phyloP scores from a whole-genome alignment of 2,329 filamentous ascomycete species.

The Aspergillus pseudoviridinutans region DNA sequence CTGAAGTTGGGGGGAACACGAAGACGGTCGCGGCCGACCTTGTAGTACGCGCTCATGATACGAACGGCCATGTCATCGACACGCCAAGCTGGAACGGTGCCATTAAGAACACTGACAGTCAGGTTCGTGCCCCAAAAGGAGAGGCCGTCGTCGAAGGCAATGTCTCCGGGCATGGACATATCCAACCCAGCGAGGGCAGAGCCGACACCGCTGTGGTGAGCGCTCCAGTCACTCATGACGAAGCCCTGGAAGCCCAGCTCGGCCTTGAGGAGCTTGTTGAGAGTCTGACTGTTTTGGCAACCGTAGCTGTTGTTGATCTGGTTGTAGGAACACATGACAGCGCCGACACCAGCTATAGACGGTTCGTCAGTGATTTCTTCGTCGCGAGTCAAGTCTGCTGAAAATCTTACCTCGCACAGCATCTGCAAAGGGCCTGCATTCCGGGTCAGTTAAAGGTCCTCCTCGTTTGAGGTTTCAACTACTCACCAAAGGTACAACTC shows the following conservation, averaged over 20 bases:
- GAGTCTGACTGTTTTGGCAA: conserved; percentile 59
- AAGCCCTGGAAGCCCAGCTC: conserved; percentile 75
- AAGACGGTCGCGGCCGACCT: conserved; percentile 54
- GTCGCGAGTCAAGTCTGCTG: neutral
- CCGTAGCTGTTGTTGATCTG: conserved; percentile 66
- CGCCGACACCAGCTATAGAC: conserved; percentile 54
- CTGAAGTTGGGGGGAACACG: conserved; percentile 71
- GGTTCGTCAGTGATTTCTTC: neutral
- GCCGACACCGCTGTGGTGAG: conserved; percentile 67
- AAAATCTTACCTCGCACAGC: conserved; percentile 48
- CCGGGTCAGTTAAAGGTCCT: conserved; percentile 1
- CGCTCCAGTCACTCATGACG: conserved; percentile 69
- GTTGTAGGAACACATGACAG: conserved; percentile 71
- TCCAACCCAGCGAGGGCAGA: conserved; percentile 67
- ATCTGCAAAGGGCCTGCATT: conserved; percentile 60
- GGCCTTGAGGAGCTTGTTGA: conserved; percentile 63
- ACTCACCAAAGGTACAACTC: conserved; percentile 58
- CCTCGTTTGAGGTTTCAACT: neutral
- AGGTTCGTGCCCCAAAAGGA: conserved; percentile 85
- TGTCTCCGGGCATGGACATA: conserved; percentile 84
- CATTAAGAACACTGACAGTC: conserved; percentile 82
- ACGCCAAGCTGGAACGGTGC: conserved; percentile 80
- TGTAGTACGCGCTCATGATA: conserved; percentile 65
- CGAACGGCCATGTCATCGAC: conserved; percentile 89
- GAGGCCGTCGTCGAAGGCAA: conserved; percentile 65